phyloP scores from a whole-genome alignment of 2,329 filamentous ascomycete species.

The Penicillium sp. region DNA sequence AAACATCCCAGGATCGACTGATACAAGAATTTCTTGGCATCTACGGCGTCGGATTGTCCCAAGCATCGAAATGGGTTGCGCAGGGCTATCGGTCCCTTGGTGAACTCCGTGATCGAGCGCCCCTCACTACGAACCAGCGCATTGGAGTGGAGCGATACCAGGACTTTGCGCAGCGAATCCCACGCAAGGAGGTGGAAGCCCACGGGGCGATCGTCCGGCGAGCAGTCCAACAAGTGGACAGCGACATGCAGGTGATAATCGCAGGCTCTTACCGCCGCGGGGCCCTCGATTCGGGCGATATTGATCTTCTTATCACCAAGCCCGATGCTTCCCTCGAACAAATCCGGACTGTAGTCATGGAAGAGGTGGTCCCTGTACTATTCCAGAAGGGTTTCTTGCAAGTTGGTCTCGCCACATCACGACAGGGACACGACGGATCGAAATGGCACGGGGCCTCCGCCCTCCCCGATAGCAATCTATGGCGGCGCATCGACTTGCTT shows the following conservation, averaged over 20 bases:
- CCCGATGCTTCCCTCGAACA: constrained; percentile 52
- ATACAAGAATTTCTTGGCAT: constrained; percentile 68
- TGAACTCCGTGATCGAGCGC: constrained; percentile 58
- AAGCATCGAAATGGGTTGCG: constrained; percentile 69
- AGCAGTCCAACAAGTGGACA: constrained; percentile 56
- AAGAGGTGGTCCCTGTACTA: constrained; percentile 58
- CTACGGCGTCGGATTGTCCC: constrained; percentile 67
- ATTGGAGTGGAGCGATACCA: constrained; percentile 73
- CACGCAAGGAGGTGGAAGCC: constrained; percentile 65
- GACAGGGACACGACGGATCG: constrained; percentile 50
- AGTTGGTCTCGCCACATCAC: constrained; percentile 57
- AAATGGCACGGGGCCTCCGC: constrained; percentile 88
- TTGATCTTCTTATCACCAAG: constrained; percentile 79
- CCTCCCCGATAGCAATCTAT: constrained; percentile 55
- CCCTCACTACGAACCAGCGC: constrained; percentile 62
- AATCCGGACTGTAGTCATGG: constrained; percentile 57
- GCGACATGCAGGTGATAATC: constrained; percentile 62
- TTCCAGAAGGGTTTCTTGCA: constrained; percentile 61
- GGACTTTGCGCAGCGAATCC: constrained; percentile 73
- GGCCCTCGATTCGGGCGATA: constrained; percentile 66
- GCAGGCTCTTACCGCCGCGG: constrained; percentile 83
- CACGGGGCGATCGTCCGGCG: constrained; percentile 61
- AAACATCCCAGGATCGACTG: constrained; percentile 59
- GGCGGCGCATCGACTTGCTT: constrained; percentile 79
- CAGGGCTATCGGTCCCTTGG: constrained; percentile 68